Base-by-base conservation (phyloP, 768 basidiomycete genomes). In the Auricularia cornea region DNA sequence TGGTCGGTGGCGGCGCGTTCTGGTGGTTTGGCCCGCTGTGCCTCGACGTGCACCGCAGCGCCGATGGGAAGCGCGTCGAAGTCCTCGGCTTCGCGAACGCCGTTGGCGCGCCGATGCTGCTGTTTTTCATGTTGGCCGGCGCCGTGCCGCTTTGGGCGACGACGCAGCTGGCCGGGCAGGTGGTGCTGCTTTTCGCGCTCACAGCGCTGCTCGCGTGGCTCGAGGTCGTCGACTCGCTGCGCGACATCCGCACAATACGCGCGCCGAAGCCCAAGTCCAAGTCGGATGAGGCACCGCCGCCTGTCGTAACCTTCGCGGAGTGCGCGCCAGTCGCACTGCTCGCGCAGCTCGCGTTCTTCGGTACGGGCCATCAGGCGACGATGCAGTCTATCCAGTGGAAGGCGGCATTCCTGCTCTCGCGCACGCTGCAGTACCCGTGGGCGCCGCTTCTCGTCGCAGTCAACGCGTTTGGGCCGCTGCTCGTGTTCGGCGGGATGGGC, bases 311-410 rank as follows among this genome's bases (percentile, higher is more conserved):
- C 8, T 91, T 95, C 72, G 75, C 82, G 6, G 91, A 95, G 64
- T 75, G 90, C 28, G 79, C 84, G 0, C 87, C 88, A 0, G 72
- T 98, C 16, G 88, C 88, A 0, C 80, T 98, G 8, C 78, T 97
- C 12, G 89, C 87, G 0, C 74, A 90, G 41, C 82, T 92, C 59
- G 74, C 83, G 8, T 98, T 95, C 80, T 91, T 90, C 71, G 79
- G 84, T 0, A 98, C 95, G 0, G 96, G 97, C 2, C 97, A 99
- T 70, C 94, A 98, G 74, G 82, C 94, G 1, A 88, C 88, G 3
- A 80, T 98, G 41, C 83, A 92, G 1, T 89, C 92, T 2, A 83
- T 99, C 51, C 96, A 98, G 68, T 99, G 96, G 97, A 97, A 97
- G 73, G 76, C 88, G 1, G 95, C 90, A 6, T 99, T 98, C 74